Conservation (phyloP, 139 green algal species). For the Chlamydomonas schloesseri region DNA sequence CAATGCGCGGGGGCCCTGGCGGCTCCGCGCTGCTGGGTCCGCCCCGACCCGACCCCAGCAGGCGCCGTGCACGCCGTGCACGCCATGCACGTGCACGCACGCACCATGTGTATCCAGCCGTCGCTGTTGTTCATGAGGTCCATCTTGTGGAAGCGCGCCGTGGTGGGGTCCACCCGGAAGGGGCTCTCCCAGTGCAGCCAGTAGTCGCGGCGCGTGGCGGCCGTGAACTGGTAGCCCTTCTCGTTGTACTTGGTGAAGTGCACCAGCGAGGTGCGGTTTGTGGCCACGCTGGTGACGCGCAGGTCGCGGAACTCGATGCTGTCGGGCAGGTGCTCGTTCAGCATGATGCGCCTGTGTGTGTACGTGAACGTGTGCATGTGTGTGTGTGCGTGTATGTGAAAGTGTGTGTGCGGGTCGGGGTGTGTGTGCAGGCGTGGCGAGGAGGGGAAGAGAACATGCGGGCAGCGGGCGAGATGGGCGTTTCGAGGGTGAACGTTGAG, state of each 20-base stretch:
- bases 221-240: slow-evolving; percentile 43
- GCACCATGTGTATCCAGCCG: not conserved
- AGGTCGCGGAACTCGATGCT: slow-evolving; percentile 31
- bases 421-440: no score
- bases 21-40: no score
- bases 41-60: no score
- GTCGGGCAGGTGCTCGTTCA: slow-evolving; percentile 52
- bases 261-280: slow-evolving; percentile 23
- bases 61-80: no score
- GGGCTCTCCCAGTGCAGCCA: slow-evolving; percentile 34
- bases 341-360: slow-evolving; percentile 53
- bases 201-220: slow-evolving; percentile 21
- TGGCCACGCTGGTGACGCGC: slow-evolving; percentile 9
- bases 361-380: no score
- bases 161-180: slow-evolving; percentile 39
- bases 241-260: slow-evolving; percentile 51
- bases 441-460: no score
- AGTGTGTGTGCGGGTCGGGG: no score
- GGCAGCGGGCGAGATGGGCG: no score
- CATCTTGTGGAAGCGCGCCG: slow-evolving; percentile 36
- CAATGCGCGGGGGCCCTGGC: no score
- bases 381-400: no score
- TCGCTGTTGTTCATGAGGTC: slow-evolving; percentile 27
- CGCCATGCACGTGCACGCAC: no score
- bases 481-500: no score